A percentile compares a stretch with the other conserved stretches of the same genome.
phyloP scores from a whole-genome alignment of 2,329 filamentous ascomycete genomes.

The Trichoderma brevicompactum region DNA sequence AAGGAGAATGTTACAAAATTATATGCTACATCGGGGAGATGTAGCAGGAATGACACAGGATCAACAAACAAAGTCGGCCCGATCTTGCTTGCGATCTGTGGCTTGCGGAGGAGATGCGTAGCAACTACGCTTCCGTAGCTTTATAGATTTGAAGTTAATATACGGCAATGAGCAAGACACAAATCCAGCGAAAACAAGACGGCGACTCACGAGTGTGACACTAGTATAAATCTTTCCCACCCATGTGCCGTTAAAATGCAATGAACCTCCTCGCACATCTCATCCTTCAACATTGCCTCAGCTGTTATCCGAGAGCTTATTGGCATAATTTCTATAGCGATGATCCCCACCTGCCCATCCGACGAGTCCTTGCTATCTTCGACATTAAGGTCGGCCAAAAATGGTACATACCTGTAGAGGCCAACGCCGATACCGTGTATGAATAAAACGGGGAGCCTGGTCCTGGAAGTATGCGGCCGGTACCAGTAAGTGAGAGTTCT shows the following conservation, averaged over 20 bases:
- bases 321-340: constrained; percentile 62
- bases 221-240: constrained; percentile 57
- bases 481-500: constrained; percentile 62
- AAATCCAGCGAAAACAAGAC: not conserved
- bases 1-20: constrained; percentile 53
- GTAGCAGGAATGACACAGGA: constrained; percentile 62
- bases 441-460: constrained; percentile 61
- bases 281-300: constrained; percentile 50
- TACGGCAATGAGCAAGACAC: constrained; percentile 10
- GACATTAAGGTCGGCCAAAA: constrained; percentile 57
- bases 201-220: constrained; percentile 50
- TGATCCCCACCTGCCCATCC: constrained; percentile 59
- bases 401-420: constrained; percentile 59
- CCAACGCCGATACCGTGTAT: constrained; percentile 64
- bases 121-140: constrained; percentile 60
- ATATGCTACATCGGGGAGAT: constrained; percentile 65
- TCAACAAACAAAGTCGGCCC: constrained; percentile 60
- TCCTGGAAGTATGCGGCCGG: constrained; percentile 62
- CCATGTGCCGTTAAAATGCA: constrained; percentile 56
- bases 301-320: constrained; percentile 62
- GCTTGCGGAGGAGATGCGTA: constrained; percentile 57
- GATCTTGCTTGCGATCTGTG: constrained; percentile 43
- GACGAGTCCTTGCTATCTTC: constrained; percentile 36
- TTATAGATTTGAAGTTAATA: constrained; percentile 25
- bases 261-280: constrained; percentile 57